Base-by-base conservation (phyloP, 108 stramenopile species). In the Skeletonema grethae region DNA sequence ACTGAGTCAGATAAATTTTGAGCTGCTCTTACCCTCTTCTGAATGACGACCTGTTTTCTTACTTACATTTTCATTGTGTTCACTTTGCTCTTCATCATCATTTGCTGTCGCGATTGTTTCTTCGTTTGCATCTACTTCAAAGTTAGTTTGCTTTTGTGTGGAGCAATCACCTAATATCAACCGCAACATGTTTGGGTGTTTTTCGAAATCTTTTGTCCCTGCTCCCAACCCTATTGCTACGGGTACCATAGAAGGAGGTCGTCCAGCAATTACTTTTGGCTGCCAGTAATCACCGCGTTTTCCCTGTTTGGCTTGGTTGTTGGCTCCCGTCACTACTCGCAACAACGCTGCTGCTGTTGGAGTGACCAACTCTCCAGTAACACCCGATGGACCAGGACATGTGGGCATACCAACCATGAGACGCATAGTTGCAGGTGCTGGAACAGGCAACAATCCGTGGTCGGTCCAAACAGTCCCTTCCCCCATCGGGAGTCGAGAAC, bases 381-480 rank as follows among this genome's bases (percentile, higher is more conserved):
- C 81, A 25, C 86, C 90, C 15, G 48, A 72, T 3, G 97, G 97
- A 15, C 96, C 97, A 1, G 88, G 88, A 67, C 89, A 91, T 7
- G 86, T 89, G 2, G 92, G 89, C 89, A 96, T 88, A 13, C 85
- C 95, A 22, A 88, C 72, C 91, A 97, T 74, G 7, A 97, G 70
- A 39, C 86, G 90, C 75, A 95, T 70, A 2, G 97, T 94, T 25
- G 97, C 97, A 9, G 91, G 91, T 28, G 96, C 96, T 25, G 97
- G 97, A 30, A 97, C 95, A n/a, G 97, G 96, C 7, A 97, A 79
- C 1, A 90, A 70, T 11, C 97, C 97, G 63, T 97, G 97, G 62
- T 87, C 90, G 3, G 95, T 96, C 91, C 91, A 91, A 8, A 95
- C 96, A 0, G 91, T 92, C 13, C 93, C 96, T 70, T 93, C 90